These are phyloP conservation scores for Gossypium rotundifolium DNA, from an alignment of 345 rosid species.

Conservation along the genomic window DNA sequence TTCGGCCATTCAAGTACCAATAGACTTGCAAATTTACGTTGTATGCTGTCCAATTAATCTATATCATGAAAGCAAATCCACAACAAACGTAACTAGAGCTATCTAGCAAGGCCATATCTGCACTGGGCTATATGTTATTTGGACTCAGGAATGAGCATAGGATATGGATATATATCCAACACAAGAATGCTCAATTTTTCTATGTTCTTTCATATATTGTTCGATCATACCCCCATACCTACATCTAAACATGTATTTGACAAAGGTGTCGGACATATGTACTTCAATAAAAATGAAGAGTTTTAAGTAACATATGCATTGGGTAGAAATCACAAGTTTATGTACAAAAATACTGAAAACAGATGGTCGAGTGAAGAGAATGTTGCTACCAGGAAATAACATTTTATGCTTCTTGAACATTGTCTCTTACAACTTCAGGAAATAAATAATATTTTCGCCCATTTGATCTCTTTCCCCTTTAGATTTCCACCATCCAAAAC, in stretches of 20 bases:
- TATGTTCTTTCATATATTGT: no score
- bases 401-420: not conserved
- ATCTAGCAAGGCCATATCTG: not conserved
- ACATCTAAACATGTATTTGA: no score
- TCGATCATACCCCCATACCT: no score
- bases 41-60: not conserved
- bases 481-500: not conserved
- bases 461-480: not conserved
- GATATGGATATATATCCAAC: no score
- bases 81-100: not conserved
- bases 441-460: not conserved
- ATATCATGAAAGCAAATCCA: not conserved
- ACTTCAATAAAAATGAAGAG: no score
- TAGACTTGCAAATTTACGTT: not conserved
- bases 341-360: not conserved
- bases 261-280: no score
- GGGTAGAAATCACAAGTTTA: no score
- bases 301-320: no score
- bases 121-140: not conserved
- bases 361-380: not conserved
- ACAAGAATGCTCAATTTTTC: no score
- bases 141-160: not conserved
- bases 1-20: not conserved
- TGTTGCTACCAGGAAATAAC: not conserved
- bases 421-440: not conserved